Evolutionary conservation across 805 yeast species (phyloP).

Genomic region (Wickerhamiella occidentalis): DNA sequence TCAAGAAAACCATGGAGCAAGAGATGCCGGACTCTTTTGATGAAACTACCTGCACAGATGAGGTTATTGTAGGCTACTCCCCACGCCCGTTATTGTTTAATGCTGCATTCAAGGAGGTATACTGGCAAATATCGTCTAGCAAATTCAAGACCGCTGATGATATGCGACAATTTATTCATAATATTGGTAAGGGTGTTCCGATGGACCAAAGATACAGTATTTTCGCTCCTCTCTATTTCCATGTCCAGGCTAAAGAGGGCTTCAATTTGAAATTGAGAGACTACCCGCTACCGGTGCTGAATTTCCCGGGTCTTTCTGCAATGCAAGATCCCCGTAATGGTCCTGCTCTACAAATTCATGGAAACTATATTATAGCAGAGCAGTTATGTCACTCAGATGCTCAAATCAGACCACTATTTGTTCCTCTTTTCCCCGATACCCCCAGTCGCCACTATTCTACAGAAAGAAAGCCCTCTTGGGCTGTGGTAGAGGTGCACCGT

Average conservation of each 20-base stretch:
- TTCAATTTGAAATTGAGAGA: constrained; percentile 41
- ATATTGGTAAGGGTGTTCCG: constrained; percentile 78
- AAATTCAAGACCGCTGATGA: constrained; percentile 36
- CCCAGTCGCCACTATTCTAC: constrained; percentile 23
- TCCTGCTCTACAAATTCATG: constrained; percentile 34
- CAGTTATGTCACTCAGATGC: constrained; percentile 38
- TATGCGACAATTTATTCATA: constrained; percentile 50
- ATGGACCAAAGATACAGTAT: constrained; percentile 53
- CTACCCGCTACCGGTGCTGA: constrained; percentile 72
- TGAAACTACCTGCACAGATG: constrained; percentile 33
- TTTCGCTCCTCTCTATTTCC: constrained; percentile 50
- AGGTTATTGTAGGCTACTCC: constrained; percentile 36
- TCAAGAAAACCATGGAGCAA: constrained; percentile 32
- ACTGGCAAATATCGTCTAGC: constrained; percentile 40
- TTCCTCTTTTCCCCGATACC: constrained; percentile 44
- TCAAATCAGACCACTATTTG: constrained; percentile 46
- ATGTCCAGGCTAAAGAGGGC: constrained; percentile 25
- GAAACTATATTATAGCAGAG: constrained; percentile 62
- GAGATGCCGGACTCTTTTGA: constrained; percentile 23
- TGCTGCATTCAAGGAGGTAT: constrained; percentile 38
- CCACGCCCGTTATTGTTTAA: constrained; percentile 43
- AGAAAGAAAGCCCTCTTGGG: constrained; percentile 31
- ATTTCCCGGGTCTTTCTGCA: constrained; percentile 45
- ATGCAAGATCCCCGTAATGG: constrained; percentile 24
- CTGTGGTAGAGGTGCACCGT: constrained; percentile 54